phyloP scores from a whole-genome alignment of 345 rosid species.

The Citrus medica region DNA sequence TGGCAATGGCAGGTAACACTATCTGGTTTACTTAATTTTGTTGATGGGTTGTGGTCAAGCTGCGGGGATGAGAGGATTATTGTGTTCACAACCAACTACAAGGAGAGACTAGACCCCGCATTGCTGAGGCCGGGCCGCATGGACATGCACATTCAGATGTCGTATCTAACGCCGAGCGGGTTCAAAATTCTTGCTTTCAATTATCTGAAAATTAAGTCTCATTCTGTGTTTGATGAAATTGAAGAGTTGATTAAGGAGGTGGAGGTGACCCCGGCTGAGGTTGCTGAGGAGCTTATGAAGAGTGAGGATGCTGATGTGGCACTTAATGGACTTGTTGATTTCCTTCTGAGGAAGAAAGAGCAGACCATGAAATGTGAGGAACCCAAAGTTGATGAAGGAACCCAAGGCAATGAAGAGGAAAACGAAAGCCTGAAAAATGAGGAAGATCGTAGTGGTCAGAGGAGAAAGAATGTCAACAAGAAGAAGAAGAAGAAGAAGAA shows the following conservation, averaged over 20 bases:
- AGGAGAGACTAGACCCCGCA: slow-evolving; percentile 28
- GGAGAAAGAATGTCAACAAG: neutral
- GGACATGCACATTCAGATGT: slow-evolving; percentile 46
- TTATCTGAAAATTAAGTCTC: slow-evolving; percentile 33
- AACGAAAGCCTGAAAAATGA: neutral
- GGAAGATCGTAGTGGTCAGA: neutral
- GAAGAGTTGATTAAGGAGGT: slow-evolving; percentile 29
- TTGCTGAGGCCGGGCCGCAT: slow-evolving; percentile 24
- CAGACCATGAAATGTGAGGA: neutral
- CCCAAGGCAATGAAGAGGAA: neutral
- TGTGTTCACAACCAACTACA: slow-evolving; percentile 27
- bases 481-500: neutral
- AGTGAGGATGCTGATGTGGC: slow-evolving; percentile 38
- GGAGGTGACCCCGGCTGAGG: slow-evolving; percentile 44
- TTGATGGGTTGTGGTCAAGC: slow-evolving; percentile 28
- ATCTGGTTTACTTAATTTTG: slow-evolving; percentile 20
- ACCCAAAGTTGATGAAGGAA: neutral
- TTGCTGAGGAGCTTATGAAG: slow-evolving; percentile 51
- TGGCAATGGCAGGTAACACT: slow-evolving; percentile 9
- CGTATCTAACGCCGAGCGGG: slow-evolving; percentile 38
- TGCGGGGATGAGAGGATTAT: slow-evolving; percentile 22
- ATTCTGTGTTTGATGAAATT: slow-evolving; percentile 23
- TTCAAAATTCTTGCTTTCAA: slow-evolving; percentile 40
- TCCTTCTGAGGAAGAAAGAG: slow-evolving; percentile 22
- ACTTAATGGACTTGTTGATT: slow-evolving; percentile 26